Evolutionary conservation across 139 green algal genomes (phyloP).

Genomic region (Marvania coccoides): DNA sequence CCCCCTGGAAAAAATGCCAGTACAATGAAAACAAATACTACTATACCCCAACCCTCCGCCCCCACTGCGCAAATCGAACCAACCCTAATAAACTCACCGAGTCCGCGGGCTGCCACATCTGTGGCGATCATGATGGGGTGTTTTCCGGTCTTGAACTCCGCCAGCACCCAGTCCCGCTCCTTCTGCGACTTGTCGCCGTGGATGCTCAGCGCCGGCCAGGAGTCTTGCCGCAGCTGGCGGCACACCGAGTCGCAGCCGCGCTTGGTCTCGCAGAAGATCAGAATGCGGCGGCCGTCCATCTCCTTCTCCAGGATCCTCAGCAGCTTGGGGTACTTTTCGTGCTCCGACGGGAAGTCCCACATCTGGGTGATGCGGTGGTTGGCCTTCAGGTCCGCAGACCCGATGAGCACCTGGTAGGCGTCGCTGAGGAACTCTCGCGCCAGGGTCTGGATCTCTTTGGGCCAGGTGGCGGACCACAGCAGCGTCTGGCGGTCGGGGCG

Average conservation of each 20-base stretch:
- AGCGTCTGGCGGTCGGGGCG: constrained; percentile 87
- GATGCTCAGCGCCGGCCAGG: constrained; percentile 76
- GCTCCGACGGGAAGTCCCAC: constrained; percentile 53
- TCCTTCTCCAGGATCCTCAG: constrained; percentile 51
- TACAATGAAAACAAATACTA: no score
- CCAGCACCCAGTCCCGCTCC: constrained; percentile 87
- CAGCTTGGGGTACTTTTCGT: constrained; percentile 44
- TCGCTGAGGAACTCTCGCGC: constrained; percentile 78
- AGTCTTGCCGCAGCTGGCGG: constrained; percentile 72
- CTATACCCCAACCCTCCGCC: no score
- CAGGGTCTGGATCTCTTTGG: constrained; percentile 81
- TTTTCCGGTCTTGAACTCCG: constrained; percentile 79
- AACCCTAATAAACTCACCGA: constrained; percentile 51
- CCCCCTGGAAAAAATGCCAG: no score
- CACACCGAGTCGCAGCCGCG: constrained; percentile 81
- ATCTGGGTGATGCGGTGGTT: constrained; percentile 84
- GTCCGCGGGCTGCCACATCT: constrained; percentile 82
- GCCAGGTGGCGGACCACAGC: constrained; percentile 94
- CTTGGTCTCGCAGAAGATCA: constrained; percentile 93
- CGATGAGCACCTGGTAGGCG: constrained; percentile 79
- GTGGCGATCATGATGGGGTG: constrained; percentile 92
- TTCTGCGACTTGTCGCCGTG: constrained; percentile 94
- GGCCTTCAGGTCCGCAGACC: constrained; percentile 75
- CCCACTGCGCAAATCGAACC: no score
- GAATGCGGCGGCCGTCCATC: constrained; percentile 66